Percentiles rank a stretch among this genome's conserved stretches.
Conservation (phyloP, 495 filamentous ascomycete genomes). For the Annulohypoxylon nitens region DNA sequence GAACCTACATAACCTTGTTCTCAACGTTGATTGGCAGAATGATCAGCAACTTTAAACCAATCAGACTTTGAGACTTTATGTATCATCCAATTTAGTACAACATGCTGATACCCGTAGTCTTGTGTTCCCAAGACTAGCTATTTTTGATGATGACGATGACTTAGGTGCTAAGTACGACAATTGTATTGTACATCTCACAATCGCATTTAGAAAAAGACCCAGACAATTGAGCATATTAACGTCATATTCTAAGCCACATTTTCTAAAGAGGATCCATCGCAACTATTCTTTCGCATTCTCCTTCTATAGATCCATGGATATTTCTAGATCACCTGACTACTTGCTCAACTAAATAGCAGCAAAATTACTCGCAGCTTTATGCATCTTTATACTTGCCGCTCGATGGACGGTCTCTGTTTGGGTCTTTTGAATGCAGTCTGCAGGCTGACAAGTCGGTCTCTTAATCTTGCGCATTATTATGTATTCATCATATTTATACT, state of each 20-base stretch:
- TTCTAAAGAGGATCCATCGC: not conserved
- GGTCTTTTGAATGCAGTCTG: constrained; percentile 5
- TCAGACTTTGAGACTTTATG: constrained; percentile 7
- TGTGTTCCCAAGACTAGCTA: constrained; percentile 1
- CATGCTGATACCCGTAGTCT: not conserved
- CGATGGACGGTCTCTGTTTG: constrained; percentile 5
- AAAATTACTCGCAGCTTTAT: constrained; percentile 26
- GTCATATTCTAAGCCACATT: not conserved
- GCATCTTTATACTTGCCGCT: constrained; percentile 8
- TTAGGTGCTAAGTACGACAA: not conserved
- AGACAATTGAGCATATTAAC: not conserved
- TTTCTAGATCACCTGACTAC: not conserved
- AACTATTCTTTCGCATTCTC: not conserved
- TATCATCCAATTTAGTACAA: not conserved
- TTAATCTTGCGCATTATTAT: not conserved
- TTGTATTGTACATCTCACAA: not conserved
- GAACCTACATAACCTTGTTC: constrained; percentile 2
- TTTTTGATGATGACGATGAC: not conserved
- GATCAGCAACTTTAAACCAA: constrained; percentile 19
- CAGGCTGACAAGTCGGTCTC: constrained; percentile 20
- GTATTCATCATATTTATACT: constrained; percentile 1
- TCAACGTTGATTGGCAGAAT: constrained; percentile 20
- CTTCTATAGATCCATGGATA: not conserved
- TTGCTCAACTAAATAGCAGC: constrained; percentile 9
- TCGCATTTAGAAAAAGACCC: not conserved